Percentiles rank a stretch among this genome's conserved stretches.
These are phyloP conservation scores for Alternaria brassicae DNA, from an alignment of 2,329 filamentous ascomycete species.

Conservation along the genomic window DNA sequence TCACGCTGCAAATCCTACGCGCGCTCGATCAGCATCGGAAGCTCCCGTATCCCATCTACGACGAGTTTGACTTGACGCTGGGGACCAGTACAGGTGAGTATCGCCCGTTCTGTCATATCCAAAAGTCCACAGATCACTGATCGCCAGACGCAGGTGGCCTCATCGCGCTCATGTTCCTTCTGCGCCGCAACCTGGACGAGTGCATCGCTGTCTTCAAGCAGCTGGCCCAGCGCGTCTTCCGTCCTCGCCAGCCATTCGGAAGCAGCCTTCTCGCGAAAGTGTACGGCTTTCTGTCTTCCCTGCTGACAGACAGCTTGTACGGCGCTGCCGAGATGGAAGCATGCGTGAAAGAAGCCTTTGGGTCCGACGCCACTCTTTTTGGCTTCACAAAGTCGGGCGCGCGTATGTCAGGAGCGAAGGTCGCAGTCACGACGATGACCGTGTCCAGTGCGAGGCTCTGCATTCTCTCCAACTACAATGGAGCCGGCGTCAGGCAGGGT, in stretches of 20 bases:
- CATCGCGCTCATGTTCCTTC: constrained; percentile 26
- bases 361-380: constrained; percentile 13
- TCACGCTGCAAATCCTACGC: constrained; percentile 19
- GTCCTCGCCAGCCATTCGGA: neutral
- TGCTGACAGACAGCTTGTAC: constrained; percentile 19
- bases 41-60: constrained; percentile 24
- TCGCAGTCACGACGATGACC: constrained; percentile 22
- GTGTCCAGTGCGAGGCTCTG: constrained; percentile 14
- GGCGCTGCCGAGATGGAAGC: constrained; percentile 47
- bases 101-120: neutral
- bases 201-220: constrained; percentile 18
- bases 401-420: constrained; percentile 13
- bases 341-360: constrained; percentile 27
- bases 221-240: constrained; percentile 17
- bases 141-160: constrained; percentile 12
- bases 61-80: constrained; percentile 25
- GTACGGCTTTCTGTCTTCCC: constrained; percentile 43
- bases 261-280: constrained; percentile 3
- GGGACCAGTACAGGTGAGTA: constrained; percentile 20
- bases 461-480: constrained; percentile 28
- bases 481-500: constrained; percentile 9
- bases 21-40: constrained; percentile 15
- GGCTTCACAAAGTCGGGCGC: neutral
- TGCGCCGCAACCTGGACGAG: constrained; percentile 9
- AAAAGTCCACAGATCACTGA: neutral